Conservation (phyloP, 129 eudicot species). For the Lactuca saligna region DNA sequence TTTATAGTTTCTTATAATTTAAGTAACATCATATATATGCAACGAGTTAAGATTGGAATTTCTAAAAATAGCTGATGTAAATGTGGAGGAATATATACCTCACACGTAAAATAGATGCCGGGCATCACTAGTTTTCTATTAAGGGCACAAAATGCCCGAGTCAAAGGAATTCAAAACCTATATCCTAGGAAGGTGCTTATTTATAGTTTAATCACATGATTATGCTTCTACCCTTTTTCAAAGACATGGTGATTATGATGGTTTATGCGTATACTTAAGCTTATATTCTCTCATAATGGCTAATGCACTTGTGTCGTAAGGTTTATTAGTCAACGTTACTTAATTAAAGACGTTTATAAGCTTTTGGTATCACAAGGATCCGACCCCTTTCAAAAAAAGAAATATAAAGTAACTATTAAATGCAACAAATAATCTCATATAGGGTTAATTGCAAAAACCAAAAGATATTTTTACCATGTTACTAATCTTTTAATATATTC, state of each 20-base stretch:
- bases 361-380: not conserved
- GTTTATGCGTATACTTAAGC: constrained; percentile 22
- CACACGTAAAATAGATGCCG: not conserved
- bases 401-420: not conserved
- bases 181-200: constrained; percentile 34
- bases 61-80: not conserved
- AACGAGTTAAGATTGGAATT: not conserved
- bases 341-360: not conserved
- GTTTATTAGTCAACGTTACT: constrained; percentile 15
- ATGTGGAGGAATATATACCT: constrained; percentile 24
- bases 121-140: too few relatives aligned
- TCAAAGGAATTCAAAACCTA: constrained; percentile 51
- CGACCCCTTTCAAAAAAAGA: not conserved
- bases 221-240: constrained; percentile 34
- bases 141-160: constrained; percentile 29
- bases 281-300: constrained; percentile 18
- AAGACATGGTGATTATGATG: constrained; percentile 22
- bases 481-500: too few relatives aligned
- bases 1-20: too few relatives aligned
- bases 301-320: not conserved
- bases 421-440: not conserved
- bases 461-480: too few relatives aligned
- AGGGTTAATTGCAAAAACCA: too few relatives aligned
- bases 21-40: not conserved
- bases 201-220: constrained; percentile 24